A percentile compares a stretch with the other conserved stretches of the same genome.
phyloP scores from a whole-genome alignment of 306 rosid genomes.

The Sicyos edulis region DNA sequence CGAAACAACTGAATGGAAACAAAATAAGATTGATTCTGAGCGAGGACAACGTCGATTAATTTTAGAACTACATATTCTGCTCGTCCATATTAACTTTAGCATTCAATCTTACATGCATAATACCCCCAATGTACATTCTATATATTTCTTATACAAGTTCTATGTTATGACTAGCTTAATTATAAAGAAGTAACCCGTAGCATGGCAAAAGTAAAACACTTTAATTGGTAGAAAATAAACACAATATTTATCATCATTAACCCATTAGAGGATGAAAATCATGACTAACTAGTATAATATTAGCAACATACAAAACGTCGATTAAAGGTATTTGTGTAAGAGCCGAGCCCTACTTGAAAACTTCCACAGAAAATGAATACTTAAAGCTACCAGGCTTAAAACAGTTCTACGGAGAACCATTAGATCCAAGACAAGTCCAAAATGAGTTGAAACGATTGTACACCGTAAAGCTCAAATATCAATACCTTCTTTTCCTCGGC shows the following conservation, averaged over 20 bases:
- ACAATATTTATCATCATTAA: background rate
- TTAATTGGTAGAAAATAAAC: background rate
- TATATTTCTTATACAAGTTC: background rate
- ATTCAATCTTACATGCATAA: background rate
- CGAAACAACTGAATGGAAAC: background rate
- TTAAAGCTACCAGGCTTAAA: no score
- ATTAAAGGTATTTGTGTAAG: no score
- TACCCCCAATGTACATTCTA: background rate
- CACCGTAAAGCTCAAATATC: background rate
- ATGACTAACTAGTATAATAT: background rate
- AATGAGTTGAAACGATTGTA: background rate
- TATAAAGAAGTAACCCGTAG: background rate
- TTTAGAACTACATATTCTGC: background rate
- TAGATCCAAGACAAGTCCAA: background rate
- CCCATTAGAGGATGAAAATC: background rate
- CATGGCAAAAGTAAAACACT: background rate
- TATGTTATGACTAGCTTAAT: background rate
- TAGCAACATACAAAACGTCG: background rate
- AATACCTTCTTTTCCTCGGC: conserved; percentile 63
- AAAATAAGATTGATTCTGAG: background rate
- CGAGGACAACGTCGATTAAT: background rate
- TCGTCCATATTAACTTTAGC: background rate
- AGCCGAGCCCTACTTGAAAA: no score
- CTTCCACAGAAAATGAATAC: no score
- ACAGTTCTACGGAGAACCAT: background rate